Percentiles rank a stretch among this genome's conserved stretches.
Conservation (phyloP, 73 alveolate genomes). For the Paraurostyla sp. region DNA sequence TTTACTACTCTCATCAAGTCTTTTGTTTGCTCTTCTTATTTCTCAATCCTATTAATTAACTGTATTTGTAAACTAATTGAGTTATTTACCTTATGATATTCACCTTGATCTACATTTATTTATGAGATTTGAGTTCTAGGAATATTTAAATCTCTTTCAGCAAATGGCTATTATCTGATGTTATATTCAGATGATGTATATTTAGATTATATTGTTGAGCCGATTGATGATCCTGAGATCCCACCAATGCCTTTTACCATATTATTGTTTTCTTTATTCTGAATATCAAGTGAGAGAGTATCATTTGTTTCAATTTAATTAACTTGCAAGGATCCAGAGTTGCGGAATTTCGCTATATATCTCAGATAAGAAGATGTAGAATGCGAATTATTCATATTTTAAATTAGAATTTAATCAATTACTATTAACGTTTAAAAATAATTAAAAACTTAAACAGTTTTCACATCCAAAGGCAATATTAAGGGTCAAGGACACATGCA, state of each 20-base stretch:
- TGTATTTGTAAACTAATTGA: not conserved
- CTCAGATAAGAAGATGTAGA: constrained; percentile 29
- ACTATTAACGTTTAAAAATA: not conserved
- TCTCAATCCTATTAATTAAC: not conserved
- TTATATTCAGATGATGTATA: not conserved
- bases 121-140: not conserved
- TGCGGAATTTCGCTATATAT: not conserved
- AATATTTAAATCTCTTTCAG: not conserved
- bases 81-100: not conserved
- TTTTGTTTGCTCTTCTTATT: constrained; percentile 1
- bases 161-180: not conserved
- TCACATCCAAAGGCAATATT: constrained; percentile 77
- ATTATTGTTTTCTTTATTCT: not conserved
- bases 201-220: not conserved
- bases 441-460: not conserved
- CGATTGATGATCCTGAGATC: not conserved
- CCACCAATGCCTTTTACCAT: not conserved
- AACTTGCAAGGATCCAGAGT: not conserved
- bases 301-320: not conserved
- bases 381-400: not conserved
- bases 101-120: not conserved
- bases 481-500: constrained; percentile 79
- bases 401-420: not conserved
- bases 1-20: constrained; percentile 3
- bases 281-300: not conserved